Conservation (phyloP, 176 grass and related monocot species). For the Panicum miliaceum region DNA sequence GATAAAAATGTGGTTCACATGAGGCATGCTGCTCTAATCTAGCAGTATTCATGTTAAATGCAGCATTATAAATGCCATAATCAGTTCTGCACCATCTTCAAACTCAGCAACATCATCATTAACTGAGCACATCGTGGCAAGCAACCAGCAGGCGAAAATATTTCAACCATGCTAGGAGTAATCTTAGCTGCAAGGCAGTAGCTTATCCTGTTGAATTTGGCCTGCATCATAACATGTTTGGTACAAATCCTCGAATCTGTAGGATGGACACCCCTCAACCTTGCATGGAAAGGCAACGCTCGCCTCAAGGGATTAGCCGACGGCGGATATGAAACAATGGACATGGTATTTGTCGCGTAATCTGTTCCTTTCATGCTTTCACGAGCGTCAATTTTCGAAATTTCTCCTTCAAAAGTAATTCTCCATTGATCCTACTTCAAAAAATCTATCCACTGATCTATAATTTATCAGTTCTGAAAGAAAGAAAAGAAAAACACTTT, state of each 20-base stretch:
- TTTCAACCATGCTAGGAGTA: too few species aligned
- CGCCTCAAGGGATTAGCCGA: background rate
- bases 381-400: background rate
- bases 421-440: background rate
- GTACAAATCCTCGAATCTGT: constrained; percentile 1
- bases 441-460: too few species aligned
- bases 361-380: constrained; percentile 18
- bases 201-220: background rate
- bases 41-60: too few species aligned
- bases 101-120: too few species aligned
- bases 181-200: too few species aligned
- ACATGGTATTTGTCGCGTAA: background rate
- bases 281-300: background rate
- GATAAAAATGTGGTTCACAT: background rate
- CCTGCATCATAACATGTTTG: background rate
- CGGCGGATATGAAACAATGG: background rate
- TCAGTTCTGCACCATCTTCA: too few species aligned
- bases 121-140: background rate
- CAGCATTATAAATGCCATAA: too few species aligned
- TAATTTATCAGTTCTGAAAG: too few species aligned
- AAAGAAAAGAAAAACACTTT: too few species aligned
- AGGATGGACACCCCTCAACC: background rate
- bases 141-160: too few species aligned
- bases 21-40: too few species aligned
- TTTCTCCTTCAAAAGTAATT: background rate